These are phyloP conservation scores for Entomortierella beljakovae DNA, from an alignment of 192 early-diverging fungal species.

Conservation along the genomic window DNA sequence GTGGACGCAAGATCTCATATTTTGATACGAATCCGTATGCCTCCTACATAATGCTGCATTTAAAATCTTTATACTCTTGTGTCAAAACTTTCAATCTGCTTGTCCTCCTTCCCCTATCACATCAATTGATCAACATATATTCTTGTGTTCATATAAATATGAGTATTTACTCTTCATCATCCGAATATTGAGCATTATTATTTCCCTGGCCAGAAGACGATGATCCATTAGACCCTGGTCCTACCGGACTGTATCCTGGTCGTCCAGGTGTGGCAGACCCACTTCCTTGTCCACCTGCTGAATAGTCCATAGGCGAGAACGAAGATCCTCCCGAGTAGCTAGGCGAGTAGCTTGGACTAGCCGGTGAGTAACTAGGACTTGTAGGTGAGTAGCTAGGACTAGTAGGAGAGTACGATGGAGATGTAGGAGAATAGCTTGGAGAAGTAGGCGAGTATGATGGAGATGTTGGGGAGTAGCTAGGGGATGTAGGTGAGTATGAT, in stretches of 20 bases:
- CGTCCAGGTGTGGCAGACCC: constrained; percentile 48
- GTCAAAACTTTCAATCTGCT: too few species aligned
- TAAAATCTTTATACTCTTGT: too few species aligned
- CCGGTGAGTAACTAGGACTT: constrained; percentile 78
- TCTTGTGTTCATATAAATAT: too few species aligned
- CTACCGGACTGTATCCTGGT: constrained; percentile 35
- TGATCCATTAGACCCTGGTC: constrained; percentile 17
- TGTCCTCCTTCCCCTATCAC: too few species aligned
- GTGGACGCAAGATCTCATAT: too few species aligned
- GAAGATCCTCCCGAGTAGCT: constrained; percentile 38
- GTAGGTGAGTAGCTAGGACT: constrained; percentile 19
- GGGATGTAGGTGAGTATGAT: constrained; percentile 74
- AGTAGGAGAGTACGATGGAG: constrained; percentile 12
- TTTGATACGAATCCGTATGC: too few species aligned
- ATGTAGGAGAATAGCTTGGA: constrained; percentile 62
- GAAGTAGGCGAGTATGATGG: constrained; percentile 77
- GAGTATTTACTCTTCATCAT: constrained; percentile 43
- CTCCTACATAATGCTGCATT: too few species aligned
- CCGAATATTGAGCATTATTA: constrained; percentile 32
- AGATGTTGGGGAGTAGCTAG: constrained; percentile 80
- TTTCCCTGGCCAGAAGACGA: constrained; percentile 22
- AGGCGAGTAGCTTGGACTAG: constrained; percentile 58
- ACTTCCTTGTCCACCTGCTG: constrained; percentile 17
- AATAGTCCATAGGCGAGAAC: constrained; percentile 65
- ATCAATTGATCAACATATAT: too few species aligned